Percentiles rank a stretch among this genome's conserved stretches.
phyloP scores from a whole-genome alignment of 768 basidiomycete genomes.

The Leccinum uliginosum region DNA sequence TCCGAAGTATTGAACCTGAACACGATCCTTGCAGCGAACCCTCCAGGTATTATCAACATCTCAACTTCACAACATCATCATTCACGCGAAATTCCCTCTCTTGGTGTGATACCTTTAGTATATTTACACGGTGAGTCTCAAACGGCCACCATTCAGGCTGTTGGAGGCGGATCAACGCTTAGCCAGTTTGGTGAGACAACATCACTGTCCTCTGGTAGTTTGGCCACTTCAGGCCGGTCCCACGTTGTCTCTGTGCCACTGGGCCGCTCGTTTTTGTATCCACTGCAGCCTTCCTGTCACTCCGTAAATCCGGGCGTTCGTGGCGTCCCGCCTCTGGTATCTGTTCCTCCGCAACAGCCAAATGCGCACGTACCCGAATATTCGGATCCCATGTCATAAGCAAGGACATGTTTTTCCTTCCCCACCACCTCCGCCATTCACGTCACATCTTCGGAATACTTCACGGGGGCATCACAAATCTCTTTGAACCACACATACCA shows the following conservation, averaged over 20 bases:
- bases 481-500: constrained; percentile 3
- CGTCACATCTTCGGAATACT: neutral
- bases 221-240: neutral
- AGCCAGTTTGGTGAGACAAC: neutral
- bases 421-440: neutral
- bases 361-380: neutral
- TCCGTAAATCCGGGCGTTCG: neutral
- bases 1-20: neutral
- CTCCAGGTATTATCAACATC: neutral
- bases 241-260: neutral
- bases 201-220: neutral
- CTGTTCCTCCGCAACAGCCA: neutral
- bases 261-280: neutral
- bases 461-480: neutral
- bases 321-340: neutral
- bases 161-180: neutral
- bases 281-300: neutral
- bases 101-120: neutral
- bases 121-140: constrained; percentile 4
- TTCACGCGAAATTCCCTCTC: neutral
- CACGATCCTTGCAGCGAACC: constrained; percentile 2
- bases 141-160: neutral
- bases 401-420: neutral
- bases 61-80: constrained; percentile 3
- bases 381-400: constrained; percentile 4